Base-by-base conservation (phyloP, 164 flowering plant species). In the Hamamelis virginiana region DNA sequence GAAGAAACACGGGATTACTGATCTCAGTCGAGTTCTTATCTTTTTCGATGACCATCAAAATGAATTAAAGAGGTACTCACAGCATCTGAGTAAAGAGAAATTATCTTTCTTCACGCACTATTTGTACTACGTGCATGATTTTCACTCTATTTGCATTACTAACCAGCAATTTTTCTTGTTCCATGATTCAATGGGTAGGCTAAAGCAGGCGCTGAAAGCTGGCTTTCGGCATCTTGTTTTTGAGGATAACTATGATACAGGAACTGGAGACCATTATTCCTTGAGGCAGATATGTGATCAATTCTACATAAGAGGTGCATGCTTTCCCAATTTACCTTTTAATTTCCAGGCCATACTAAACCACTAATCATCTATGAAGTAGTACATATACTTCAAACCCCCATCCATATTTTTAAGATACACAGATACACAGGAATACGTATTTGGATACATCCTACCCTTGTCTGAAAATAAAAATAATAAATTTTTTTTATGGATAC, bases 241-340 rank as follows among this genome's bases (percentile, higher is more conserved):
- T 79, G 99, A 96, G 83, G 99, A 92, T 76, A 96, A 96, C 80
- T 93, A 96, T 75, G 98, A 96, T 75, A 93, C 99, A 27, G 99
- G 99, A 67, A 92, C 95, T 58, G 99, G 99, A 51, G 98, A 93
- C 67, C 98, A 92, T 77, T 96, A 96, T 78, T 96, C 99, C 13
- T 76, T 96, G 72, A 85, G 99, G 79, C 99, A 96, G 76, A 92
- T 93, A 33, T 96, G 99, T 73, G 99, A 96, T 74, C 99, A 96
- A 69, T 81, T 71, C 66, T 96, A 96, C 59, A 87, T 96, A 72
- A 87, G 89, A 89, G 99, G 98, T 95, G 69, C 27, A 38, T 67
- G 15, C 65, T 65, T 46, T 41, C 53, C 59, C 41, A 38, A 44
- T 33, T 70, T 23, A 28, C 18, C 12, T 25, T 33, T 38, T 62